These are phyloP conservation scores for Candida vaughaniae DNA, from an alignment of 805 yeast species.

Conservation along the genomic window DNA sequence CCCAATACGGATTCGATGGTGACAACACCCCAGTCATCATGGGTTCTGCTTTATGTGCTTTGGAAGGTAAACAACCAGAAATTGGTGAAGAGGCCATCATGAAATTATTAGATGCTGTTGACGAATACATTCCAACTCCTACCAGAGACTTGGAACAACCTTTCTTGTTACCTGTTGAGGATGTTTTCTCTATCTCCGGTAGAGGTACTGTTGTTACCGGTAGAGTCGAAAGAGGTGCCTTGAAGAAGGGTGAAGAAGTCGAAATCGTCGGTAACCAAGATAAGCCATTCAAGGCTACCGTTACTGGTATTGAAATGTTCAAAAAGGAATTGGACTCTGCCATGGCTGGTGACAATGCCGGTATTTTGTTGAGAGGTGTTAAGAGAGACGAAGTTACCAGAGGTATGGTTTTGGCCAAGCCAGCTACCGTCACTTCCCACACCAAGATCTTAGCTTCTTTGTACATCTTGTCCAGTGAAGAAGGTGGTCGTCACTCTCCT, in stretches of 20 bases:
- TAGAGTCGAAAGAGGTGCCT: slow-evolving; percentile 96
- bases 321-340: slow-evolving; percentile 97
- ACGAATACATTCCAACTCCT: slow-evolving; percentile 94
- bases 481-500: slow-evolving; percentile 99
- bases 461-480: slow-evolving; percentile 91
- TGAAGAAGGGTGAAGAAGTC: slow-evolving; percentile 97
- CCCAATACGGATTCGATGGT: slow-evolving; percentile 94
- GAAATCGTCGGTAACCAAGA: slow-evolving; percentile 93
- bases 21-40: slow-evolving; percentile 95
- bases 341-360: slow-evolving; percentile 99
- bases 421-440: slow-evolving; percentile 89
- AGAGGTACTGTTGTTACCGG: slow-evolving; percentile 99
- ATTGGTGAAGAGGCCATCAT: slow-evolving; percentile 84
- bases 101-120: slow-evolving; percentile 88
- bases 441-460: slow-evolving; percentile 90
- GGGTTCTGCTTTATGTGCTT: slow-evolving; percentile 98
- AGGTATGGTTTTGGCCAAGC: slow-evolving; percentile 97
- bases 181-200: slow-evolving; percentile 96
- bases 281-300: slow-evolving; percentile 86
- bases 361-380: slow-evolving; percentile 95
- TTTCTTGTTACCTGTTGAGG: slow-evolving; percentile 96
- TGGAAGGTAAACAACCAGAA: slow-evolving; percentile 84
- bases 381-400: slow-evolving; percentile 95
- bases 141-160: slow-evolving; percentile 93
- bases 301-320: slow-evolving; percentile 99